Evolutionary conservation across 495 filamentous ascomycete genomes (phyloP).

Genomic region (Penicillium longicatenatum): DNA sequence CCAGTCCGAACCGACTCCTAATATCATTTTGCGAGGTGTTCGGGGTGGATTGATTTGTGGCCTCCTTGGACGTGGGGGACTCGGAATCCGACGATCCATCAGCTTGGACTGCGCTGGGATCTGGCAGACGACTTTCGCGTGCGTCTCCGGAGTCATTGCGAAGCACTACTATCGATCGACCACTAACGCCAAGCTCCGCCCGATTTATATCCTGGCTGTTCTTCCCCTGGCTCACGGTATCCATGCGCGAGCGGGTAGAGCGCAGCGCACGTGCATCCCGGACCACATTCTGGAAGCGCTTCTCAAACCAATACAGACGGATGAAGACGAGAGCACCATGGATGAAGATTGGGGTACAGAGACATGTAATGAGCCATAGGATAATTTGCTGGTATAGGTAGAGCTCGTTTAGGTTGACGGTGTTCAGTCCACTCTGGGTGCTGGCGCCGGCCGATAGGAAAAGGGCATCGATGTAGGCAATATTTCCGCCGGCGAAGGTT

Average conservation of each 20-base stretch:
- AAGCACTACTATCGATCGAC: slow-evolving; percentile 73
- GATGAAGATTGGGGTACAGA: slow-evolving; percentile 90
- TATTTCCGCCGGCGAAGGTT: slow-evolving; percentile 60
- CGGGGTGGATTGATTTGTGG: slow-evolving; percentile 18
- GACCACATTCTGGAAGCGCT: slow-evolving; percentile 81
- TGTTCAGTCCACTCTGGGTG: slow-evolving; percentile 92
- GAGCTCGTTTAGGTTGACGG: slow-evolving; percentile 74
- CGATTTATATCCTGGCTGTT: slow-evolving; percentile 45
- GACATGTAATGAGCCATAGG: slow-evolving; percentile 68
- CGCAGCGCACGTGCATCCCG: slow-evolving; percentile 57
- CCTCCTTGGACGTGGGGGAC: slow-evolving; percentile 20
- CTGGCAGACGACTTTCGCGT: slow-evolving; percentile 24
- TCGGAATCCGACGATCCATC: slow-evolving; percentile 25
- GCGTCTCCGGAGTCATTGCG: slow-evolving; percentile 47
- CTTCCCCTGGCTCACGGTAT: slow-evolving; percentile 55
- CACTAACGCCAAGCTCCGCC: slow-evolving; percentile 69
- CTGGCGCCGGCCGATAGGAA: slow-evolving; percentile 78
- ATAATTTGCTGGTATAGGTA: slow-evolving; percentile 76
- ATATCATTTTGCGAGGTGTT: slow-evolving; percentile 21
- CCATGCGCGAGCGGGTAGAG: slow-evolving; percentile 56
- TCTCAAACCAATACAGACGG: slow-evolving; percentile 97
- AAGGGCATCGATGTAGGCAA: slow-evolving; percentile 86
- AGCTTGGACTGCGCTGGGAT: slow-evolving; percentile 10
- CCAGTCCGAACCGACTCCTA: slow-evolving; percentile 28
- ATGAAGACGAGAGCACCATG: slow-evolving; percentile 85